These are phyloP conservation scores for Carex littledalei DNA, from an alignment of 176 grass and related monocot species.

Conservation along the genomic window DNA sequence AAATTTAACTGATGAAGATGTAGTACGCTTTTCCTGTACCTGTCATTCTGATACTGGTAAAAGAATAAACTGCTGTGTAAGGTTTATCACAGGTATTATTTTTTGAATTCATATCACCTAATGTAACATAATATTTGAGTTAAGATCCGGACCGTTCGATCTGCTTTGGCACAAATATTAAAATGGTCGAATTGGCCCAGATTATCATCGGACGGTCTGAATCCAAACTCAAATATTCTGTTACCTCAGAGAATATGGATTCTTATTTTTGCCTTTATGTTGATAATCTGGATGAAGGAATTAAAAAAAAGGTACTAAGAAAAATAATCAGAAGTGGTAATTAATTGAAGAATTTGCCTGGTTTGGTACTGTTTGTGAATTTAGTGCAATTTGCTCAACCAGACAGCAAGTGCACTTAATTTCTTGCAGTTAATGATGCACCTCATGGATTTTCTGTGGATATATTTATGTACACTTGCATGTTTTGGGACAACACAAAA, in stretches of 20 bases:
- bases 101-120: too few species aligned
- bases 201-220: too few species aligned
- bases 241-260: too few species aligned
- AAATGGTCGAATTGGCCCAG: too few species aligned
- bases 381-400: constrained; percentile 13
- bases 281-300: background rate
- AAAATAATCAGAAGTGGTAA: too few species aligned
- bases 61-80: background rate
- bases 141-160: too few species aligned
- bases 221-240: too few species aligned
- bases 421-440: constrained; percentile 4
- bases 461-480: background rate
- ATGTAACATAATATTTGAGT: too few species aligned
- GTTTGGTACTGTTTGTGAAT: background rate
- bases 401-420: background rate
- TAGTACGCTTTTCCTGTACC: background rate
- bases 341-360: background rate
- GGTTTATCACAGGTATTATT: background rate
- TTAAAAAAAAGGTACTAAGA: background rate
- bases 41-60: background rate
- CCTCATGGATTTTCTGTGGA: constrained; percentile 7
- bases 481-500: background rate
- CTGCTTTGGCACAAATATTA: too few species aligned
- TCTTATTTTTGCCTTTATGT: background rate
- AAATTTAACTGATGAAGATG: too few species aligned